Evolutionary conservation across 305 asterid genomes (phyloP), one percentile per base, ranked within the genome.

Genomic region (Fraxinus velutina): DNA sequence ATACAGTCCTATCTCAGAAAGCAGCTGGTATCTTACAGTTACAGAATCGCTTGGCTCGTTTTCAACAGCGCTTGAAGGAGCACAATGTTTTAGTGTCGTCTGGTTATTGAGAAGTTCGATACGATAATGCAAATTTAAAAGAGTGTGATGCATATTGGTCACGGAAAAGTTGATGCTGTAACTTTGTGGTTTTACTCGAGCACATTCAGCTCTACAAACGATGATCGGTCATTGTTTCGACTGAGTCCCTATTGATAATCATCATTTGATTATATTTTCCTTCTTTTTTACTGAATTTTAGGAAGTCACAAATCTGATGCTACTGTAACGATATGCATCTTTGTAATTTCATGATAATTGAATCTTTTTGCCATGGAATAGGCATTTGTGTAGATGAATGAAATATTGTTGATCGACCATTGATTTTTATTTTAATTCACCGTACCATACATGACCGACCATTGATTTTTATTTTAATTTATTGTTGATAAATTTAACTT

Each of bases 81-180:
- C 99, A 91, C 83, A 91, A 96, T 22, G 98, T 96, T 75, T 93
- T 96, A n/a, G 92, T 88, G 29, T 92, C 98, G 7, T 92, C 98
- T n/a, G 95, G 92, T 83, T 89, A 86, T 86, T 92, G 29, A 62
- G 71, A 86, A 83, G 83, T 76, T 22, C 5, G 81, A 33, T 27
- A 62, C 19, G 60, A 71, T 79, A 55, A 78, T 73, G 64, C 87
- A 75, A 44, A 74, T 50, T 52, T 75, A 79, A 6, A 66, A 66
- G 1, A 39, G 60, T 66, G 78, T 73, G 82, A 44, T 78, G 77
- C 50, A 66, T 79, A 79, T 83, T 71, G 83, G 79, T 66, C 84
- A 27, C 71, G 72, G 66, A 76, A 66, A 24, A 24, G 15, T 66
- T 66, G 73, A 27, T 66, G 34, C 73, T 0, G 73, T 66, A 27